These are phyloP conservation scores for Cyphellophora attinorum DNA, from an alignment of 2,329 filamentous ascomycete species.

Conservation along the genomic window DNA sequence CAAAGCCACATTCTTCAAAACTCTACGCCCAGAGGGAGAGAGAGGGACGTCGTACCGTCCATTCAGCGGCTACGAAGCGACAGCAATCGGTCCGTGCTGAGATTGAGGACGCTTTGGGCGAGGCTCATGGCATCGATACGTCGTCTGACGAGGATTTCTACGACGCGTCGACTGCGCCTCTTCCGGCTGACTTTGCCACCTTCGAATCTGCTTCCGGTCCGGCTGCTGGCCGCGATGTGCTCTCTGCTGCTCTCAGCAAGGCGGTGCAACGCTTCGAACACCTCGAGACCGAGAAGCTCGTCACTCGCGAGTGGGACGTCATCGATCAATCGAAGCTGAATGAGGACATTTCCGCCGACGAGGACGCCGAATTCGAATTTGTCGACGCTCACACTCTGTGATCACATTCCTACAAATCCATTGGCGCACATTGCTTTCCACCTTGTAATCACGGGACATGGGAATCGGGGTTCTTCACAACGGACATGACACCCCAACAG, in stretches of 20 bases:
- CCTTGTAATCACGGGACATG: slow-evolving; percentile 1
- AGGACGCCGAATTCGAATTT: slow-evolving; percentile 33
- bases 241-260: slow-evolving; percentile 46
- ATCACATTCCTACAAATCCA: slow-evolving; percentile 1
- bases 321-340: slow-evolving; percentile 27
- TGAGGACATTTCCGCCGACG: slow-evolving; percentile 23
- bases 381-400: slow-evolving; percentile 23
- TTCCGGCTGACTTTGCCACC: slow-evolving; percentile 42
- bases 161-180: slow-evolving; percentile 34
- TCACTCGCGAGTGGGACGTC: slow-evolving; percentile 51
- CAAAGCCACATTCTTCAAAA: no score
- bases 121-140: slow-evolving; percentile 16
- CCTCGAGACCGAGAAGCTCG: slow-evolving; percentile 50
- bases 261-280: slow-evolving; percentile 52
- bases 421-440: not conserved
- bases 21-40: no score
- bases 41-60: no score
- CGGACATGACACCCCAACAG: slow-evolving; percentile 16
- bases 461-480: slow-evolving; percentile 4
- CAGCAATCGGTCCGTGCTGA: slow-evolving; percentile 20
- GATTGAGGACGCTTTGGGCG: slow-evolving; percentile 24
- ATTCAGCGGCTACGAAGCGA: no score
- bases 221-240: slow-evolving; percentile 45
- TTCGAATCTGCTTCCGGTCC: slow-evolving; percentile 43
- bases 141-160: slow-evolving; percentile 23